Conservation (phyloP, 2,329 filamentous ascomycete species). For the Cladosporium sp. region DNA sequence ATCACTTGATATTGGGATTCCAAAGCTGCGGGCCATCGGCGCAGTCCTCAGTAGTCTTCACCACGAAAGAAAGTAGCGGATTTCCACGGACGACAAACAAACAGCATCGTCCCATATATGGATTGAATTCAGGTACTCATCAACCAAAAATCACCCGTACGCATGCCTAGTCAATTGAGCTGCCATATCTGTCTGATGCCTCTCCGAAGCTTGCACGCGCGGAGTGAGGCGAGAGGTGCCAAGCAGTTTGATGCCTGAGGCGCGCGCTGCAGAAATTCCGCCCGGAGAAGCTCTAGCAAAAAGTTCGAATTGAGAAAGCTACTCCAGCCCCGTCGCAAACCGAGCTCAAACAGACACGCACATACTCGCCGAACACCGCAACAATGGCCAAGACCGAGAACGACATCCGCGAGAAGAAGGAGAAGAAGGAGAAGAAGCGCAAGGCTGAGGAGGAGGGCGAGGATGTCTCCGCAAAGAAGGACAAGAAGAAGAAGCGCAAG, state of each 20-base stretch:
- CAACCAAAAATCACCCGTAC: no score
- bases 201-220: neutral
- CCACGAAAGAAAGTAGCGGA: no score
- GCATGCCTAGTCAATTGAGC: no score
- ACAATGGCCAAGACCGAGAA: constrained; percentile 36
- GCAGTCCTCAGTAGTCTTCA: no score
- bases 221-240: neutral
- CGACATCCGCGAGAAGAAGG: constrained; percentile 24
- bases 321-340: constrained; percentile 5
- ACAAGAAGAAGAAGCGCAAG: constrained; percentile 60
- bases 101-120: no score
- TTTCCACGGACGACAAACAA: no score
- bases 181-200: no score
- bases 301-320: constrained; percentile 6
- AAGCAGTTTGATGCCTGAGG: neutral
- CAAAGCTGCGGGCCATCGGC: no score
- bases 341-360: neutral
- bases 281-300: neutral
- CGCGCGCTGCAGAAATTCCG: neutral
- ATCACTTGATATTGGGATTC: no score
- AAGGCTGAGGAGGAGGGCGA: constrained; percentile 26
- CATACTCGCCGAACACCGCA: constrained; percentile 3
- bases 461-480: constrained; percentile 31
- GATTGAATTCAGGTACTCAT: no score
- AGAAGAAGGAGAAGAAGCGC: constrained; percentile 34